phyloP scores from a whole-genome alignment of 768 basidiomycete genomes.

The Lentinula detonsa region DNA sequence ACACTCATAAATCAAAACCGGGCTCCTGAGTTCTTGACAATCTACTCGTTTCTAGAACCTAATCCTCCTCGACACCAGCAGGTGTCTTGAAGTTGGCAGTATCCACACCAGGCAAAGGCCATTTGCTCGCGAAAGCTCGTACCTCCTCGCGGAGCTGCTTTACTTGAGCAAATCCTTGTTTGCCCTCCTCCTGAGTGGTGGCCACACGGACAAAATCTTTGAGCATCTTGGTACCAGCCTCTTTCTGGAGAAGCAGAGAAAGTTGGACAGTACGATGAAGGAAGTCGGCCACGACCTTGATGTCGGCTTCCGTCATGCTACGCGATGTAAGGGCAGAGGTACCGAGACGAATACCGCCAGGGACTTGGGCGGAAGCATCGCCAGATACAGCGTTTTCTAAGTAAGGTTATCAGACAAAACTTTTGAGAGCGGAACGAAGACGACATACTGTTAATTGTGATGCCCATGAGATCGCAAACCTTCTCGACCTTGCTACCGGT shows the following conservation, averaged over 20 bases:
- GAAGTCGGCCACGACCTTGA: constrained; percentile 84
- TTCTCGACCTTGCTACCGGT: constrained; percentile 99
- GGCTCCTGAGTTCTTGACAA: not conserved
- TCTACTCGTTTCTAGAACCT: not conserved
- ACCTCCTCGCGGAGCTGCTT: constrained; percentile 78
- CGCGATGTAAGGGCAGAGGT: constrained; percentile 93
- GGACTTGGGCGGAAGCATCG: constrained; percentile 91
- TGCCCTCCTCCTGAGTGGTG: constrained; percentile 59
- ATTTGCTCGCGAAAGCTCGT: constrained; percentile 70
- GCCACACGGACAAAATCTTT: constrained; percentile 93
- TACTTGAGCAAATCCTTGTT: constrained; percentile 66
- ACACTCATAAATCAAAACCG: not conserved
- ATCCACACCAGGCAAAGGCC: constrained; percentile 90
- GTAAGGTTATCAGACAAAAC: not conserved
- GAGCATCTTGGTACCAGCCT: constrained; percentile 89
- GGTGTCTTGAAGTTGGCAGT: constrained; percentile 45
- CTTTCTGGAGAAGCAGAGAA: constrained; percentile 83
- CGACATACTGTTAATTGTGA: constrained; percentile 88
- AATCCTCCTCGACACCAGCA: constrained; percentile 51
- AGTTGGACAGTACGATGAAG: constrained; percentile 94
- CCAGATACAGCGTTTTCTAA: constrained; percentile 95
- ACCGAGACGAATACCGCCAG: constrained; percentile 96
- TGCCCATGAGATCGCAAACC: constrained; percentile 93
- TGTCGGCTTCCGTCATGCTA: constrained; percentile 84
- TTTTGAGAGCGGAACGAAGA: not conserved